Percentiles rank a stretch among this genome's conserved stretches.
These are phyloP conservation scores for Fusarium oligoseptatum DNA, from an alignment of 2,329 filamentous ascomycete species.

Conservation along the genomic window DNA sequence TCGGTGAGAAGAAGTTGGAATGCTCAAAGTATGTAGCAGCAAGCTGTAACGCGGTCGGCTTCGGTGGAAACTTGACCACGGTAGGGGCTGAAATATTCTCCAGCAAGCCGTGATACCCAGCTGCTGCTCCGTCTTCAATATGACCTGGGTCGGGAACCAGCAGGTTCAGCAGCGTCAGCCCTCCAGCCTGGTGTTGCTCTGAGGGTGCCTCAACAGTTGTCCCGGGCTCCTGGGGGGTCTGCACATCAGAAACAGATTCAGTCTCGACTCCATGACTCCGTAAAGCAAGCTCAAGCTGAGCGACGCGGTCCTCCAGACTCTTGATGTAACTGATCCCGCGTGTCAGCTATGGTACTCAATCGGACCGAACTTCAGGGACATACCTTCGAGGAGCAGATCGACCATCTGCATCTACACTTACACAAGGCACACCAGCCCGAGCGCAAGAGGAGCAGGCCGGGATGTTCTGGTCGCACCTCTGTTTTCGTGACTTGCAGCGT, in stretches of 20 bases:
- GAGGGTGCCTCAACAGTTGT: not conserved
- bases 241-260: not conserved
- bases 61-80: slow-evolving; percentile 10
- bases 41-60: slow-evolving; percentile 20
- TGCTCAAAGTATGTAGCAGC: slow-evolving; percentile 47
- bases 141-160: not conserved
- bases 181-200: not conserved
- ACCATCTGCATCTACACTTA: slow-evolving; percentile 35
- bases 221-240: not conserved
- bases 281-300: slow-evolving; percentile 37
- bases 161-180: not conserved
- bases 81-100: slow-evolving; percentile 5
- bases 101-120: slow-evolving; percentile 24
- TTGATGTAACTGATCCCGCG: slow-evolving; percentile 40
- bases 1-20: slow-evolving; percentile 46
- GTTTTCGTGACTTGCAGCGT: slow-evolving; percentile 37
- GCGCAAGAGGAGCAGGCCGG: slow-evolving; percentile 37
- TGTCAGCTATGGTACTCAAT: not conserved
- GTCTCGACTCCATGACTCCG: slow-evolving; percentile 16
- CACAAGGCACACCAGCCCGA: slow-evolving; percentile 28
- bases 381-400: slow-evolving; percentile 33
- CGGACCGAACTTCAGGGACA: not conserved
- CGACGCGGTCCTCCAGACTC: slow-evolving; percentile 44
- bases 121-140: not conserved
- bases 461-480: slow-evolving; percentile 41